Evolutionary conservation across 108 stramenopile species (phyloP).

Genomic region (Epipyxis sp.): DNA sequence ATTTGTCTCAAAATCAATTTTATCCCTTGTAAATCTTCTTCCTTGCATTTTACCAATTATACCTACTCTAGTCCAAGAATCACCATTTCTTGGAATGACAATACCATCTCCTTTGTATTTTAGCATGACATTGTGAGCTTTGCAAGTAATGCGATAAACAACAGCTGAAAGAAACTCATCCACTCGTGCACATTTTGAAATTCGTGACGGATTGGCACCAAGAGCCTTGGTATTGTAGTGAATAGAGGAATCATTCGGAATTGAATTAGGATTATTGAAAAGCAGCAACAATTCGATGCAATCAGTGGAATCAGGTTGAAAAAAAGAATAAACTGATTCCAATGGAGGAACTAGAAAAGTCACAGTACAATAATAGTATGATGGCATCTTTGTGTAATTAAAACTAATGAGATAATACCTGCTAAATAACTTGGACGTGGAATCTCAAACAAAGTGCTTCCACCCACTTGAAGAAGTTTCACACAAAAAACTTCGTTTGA

Average conservation of each 20-base stretch:
- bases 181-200: neutral
- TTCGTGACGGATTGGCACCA: neutral
- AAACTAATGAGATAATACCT: too few species aligned
- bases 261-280: neutral
- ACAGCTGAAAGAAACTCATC: neutral
- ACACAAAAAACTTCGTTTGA: neutral
- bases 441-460: neutral
- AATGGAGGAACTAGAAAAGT: neutral
- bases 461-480: neutral
- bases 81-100: neutral
- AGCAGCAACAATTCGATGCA: neutral
- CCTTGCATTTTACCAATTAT: neutral
- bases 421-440: neutral
- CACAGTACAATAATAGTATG: too few species aligned
- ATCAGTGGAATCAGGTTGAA: neutral
- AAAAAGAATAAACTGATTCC: neutral
- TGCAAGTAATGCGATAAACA: neutral
- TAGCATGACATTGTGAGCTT: neutral
- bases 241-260: neutral
- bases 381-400: too few species aligned
- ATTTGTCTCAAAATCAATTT: neutral
- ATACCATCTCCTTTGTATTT: neutral
- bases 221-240: neutral
- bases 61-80: neutral
- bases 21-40: neutral